A percentile compares a stretch with the other conserved stretches of the same genome.
These are phyloP conservation scores for Didymella keratinophila DNA, from an alignment of 2,329 filamentous ascomycete species.

Conservation along the genomic window DNA sequence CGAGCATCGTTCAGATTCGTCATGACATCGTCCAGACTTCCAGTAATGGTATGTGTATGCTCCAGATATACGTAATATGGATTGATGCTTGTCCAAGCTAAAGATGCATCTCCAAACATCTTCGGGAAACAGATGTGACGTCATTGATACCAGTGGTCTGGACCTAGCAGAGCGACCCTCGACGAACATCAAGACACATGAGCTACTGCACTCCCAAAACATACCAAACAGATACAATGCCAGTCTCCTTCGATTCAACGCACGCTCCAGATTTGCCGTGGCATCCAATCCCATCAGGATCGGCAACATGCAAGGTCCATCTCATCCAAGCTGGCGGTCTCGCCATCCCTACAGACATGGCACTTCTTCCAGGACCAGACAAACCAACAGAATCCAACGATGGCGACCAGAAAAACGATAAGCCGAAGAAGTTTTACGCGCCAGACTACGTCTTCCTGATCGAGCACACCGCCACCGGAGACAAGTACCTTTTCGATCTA, in stretches of 20 bases:
- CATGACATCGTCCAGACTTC: neutral
- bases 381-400: slow-evolving; percentile 51
- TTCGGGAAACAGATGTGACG: neutral
- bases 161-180: neutral
- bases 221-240: neutral
- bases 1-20: too few relatives aligned
- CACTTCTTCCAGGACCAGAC: slow-evolving; percentile 55
- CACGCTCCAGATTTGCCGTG: slow-evolving; percentile 26
- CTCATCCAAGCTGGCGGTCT: slow-evolving; percentile 52
- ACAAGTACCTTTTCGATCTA: slow-evolving; percentile 62
- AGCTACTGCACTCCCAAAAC: neutral
- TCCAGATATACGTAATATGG: neutral
- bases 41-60: neutral
- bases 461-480: slow-evolving; percentile 38
- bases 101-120: neutral
- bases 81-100: neutral
- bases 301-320: slow-evolving; percentile 40
- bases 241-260: slow-evolving; percentile 10
- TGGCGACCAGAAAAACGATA: slow-evolving; percentile 44
- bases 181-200: neutral
- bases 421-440: slow-evolving; percentile 30
- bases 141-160: neutral
- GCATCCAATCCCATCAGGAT: slow-evolving; percentile 37
- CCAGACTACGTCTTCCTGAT: slow-evolving; percentile 47
- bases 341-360: slow-evolving; percentile 56